Conservation (phyloP, 495 filamentous ascomycete genomes). For the Talaromyces wortmannii region DNA sequence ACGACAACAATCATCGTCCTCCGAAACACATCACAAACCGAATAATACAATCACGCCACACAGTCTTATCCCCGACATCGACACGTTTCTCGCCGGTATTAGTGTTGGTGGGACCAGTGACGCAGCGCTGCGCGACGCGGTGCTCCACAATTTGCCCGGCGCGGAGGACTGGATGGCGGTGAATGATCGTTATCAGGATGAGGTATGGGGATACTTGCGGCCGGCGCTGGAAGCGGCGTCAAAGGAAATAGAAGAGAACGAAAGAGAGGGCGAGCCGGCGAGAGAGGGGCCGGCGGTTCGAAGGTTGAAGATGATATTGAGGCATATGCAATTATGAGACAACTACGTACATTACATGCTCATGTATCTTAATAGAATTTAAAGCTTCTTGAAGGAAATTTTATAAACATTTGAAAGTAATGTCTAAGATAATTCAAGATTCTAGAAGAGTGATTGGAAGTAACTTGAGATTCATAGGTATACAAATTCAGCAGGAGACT, state of each 20-base stretch:
- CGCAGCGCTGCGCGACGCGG: constrained; percentile 19
- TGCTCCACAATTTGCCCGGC: constrained; percentile 23
- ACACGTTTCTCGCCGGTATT: constrained; percentile 19
- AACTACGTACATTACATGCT: neutral
- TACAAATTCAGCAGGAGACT: neutral
- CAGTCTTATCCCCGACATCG: constrained; percentile 40
- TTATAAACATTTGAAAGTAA: no score
- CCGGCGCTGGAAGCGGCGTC: constrained; percentile 57
- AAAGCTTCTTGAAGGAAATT: no score
- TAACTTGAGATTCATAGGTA: neutral
- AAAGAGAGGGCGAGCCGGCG: constrained; percentile 4
- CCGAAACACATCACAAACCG: neutral
- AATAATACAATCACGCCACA: constrained; percentile 12
- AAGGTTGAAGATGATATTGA: constrained; percentile 44
- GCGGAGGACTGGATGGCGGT: constrained; percentile 52
- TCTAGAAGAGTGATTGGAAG: no score
- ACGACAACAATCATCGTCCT: neutral
- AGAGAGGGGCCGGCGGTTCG: constrained; percentile 36
- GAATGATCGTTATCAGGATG: constrained; percentile 62
- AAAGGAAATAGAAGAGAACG: constrained; percentile 43
- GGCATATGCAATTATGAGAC: constrained; percentile 26
- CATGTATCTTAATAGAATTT: no score
- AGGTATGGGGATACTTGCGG: constrained; percentile 69
- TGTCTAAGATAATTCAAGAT: neutral
- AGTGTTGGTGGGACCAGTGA: constrained; percentile 2